A percentile compares a stretch with the other conserved stretches of the same genome.
These are phyloP conservation scores for Pistacia vera DNA, from an alignment of 345 rosid genomes.

Conservation along the genomic window DNA sequence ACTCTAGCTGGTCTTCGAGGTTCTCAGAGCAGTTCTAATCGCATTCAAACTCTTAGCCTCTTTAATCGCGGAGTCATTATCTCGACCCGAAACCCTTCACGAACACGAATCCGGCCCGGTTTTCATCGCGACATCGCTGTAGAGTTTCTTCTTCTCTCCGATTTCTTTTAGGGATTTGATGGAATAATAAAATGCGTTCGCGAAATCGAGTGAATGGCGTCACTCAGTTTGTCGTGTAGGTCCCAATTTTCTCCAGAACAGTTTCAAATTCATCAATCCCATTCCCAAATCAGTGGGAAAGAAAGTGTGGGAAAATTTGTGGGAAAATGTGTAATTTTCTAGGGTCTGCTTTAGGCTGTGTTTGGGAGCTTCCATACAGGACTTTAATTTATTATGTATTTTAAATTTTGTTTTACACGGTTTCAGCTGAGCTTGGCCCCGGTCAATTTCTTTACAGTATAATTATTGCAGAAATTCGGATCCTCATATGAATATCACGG, in stretches of 20 bases:
- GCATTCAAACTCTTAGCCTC: conserved; percentile 93
- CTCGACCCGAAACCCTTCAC: conserved; percentile 65
- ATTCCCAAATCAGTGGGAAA: conserved; percentile 60
- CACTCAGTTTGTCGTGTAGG: conserved; percentile 95
- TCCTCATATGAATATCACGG: too few species aligned
- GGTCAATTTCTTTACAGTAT: background rate
- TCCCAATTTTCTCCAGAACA: conserved; percentile 94
- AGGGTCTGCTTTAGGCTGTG: conserved; percentile 26
- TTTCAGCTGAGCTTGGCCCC: background rate
- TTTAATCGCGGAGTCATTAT: conserved; percentile 57
- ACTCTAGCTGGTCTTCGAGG: conserved; percentile 96
- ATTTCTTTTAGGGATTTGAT: conserved; percentile 37
- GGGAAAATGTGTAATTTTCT: conserved; percentile 1
- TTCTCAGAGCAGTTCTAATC: conserved; percentile 90
- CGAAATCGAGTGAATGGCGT: conserved; percentile 86
- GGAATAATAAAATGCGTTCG: conserved; percentile 79
- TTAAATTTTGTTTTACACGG: too few species aligned
- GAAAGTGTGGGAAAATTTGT: conserved; percentile 11
- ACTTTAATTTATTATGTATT: too few species aligned
- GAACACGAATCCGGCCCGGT: conserved; percentile 69
- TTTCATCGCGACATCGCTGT: conserved; percentile 38
- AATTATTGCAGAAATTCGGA: background rate
- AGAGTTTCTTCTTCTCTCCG: conserved; percentile 48
- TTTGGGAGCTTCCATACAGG: background rate
- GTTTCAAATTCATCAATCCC: conserved; percentile 89